Base-by-base conservation (phyloP, 2,329 filamentous ascomycete species). In the Remersonia thermophila region DNA sequence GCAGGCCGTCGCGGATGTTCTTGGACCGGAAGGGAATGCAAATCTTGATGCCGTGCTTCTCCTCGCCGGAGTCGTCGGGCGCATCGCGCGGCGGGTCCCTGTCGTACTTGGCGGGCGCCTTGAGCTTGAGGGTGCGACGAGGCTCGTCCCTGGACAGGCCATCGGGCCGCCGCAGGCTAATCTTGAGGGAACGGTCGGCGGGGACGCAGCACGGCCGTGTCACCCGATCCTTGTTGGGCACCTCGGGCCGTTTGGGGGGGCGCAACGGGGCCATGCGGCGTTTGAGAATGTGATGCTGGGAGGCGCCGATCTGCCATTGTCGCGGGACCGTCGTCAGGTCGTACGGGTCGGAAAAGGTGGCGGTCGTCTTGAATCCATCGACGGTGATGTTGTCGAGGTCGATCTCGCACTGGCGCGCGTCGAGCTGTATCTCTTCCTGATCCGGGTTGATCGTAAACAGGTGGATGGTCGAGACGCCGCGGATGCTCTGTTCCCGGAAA, bases 1-100 rank as follows among this genome's bases (percentile, higher is more conserved):
- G 87, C 39, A 96, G 58, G 15, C 85, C 89, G 55, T 98, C 91
- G 31, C 84, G 72, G 34, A 87, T 79, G 47, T 75, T 74, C 34
- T 74, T 75, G 25, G 84, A 74, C 15, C 69, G 65, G 52, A 94
- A 98, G 25, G 91, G 83, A 38, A 95, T 80, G 32, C 63, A 63
- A 27, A 76, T 61, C 45, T 52, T 54, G 49, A 48, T 56, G 40
- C 51, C 48, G 26, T 45, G 47, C 26, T 49, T 39, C 25, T 42
- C 46, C 20, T 23, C 20, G 20, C 20, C 20, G 25, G 41, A 40
- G 18, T 37, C 43, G 36, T 40, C 41, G 5, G 47, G 39, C 18
- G 38, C 23, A 14, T 46, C 46, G 20, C 38, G 26, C 12, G 41
- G 27, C 1, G 39, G 31, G 26, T 40, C 54, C 43, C 36, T 44